Conservation (phyloP, 1,139 yeast species). For the Pichia sp. region DNA sequence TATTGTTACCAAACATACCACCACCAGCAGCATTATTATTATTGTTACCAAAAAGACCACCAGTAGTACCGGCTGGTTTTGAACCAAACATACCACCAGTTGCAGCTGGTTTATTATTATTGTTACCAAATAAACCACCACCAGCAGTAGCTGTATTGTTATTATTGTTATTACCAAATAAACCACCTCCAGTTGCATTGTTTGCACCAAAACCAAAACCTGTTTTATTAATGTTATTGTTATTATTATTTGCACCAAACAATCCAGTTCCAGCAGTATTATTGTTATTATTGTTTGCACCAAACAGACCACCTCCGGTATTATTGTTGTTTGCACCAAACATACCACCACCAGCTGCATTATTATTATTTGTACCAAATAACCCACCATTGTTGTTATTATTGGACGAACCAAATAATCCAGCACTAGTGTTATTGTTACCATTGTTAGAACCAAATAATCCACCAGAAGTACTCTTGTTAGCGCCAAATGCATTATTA, state of each 20-base stretch:
- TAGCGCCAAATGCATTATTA: conserved; percentile 5
- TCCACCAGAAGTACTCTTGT: conserved; percentile 12
- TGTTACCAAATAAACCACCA: conserved; percentile 23
- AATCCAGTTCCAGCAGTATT: conserved; percentile 10
- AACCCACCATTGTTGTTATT: conserved; percentile 14
- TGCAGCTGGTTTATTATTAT: conserved; percentile 11
- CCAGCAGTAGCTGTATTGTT: neutral
- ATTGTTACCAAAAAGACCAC: conserved; percentile 29
- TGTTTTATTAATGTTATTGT: conserved; percentile 13
- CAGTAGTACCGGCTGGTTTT: conserved; percentile 5
- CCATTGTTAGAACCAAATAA: conserved; percentile 17
- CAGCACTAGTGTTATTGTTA: conserved; percentile 20
- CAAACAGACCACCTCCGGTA: conserved; percentile 25
- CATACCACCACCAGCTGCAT: conserved; percentile 16
- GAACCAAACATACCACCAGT: conserved; percentile 14
- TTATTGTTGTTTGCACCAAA: conserved; percentile 19
- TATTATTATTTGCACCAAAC: conserved; percentile 27
- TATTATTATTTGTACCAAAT: conserved; percentile 20
- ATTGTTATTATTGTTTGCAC: conserved; percentile 23
- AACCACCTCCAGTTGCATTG: conserved; percentile 10
- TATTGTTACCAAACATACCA: conserved; percentile 20
- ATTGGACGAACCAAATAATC: conserved; percentile 15
- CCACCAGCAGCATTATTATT: conserved; percentile 10
- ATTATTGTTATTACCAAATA: conserved; percentile 15
- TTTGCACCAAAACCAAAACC: conserved; percentile 39